Percentiles rank a stretch among this genome's conserved stretches.
phyloP scores from a whole-genome alignment of 257 asterid species.

The Cordia subcordata region DNA sequence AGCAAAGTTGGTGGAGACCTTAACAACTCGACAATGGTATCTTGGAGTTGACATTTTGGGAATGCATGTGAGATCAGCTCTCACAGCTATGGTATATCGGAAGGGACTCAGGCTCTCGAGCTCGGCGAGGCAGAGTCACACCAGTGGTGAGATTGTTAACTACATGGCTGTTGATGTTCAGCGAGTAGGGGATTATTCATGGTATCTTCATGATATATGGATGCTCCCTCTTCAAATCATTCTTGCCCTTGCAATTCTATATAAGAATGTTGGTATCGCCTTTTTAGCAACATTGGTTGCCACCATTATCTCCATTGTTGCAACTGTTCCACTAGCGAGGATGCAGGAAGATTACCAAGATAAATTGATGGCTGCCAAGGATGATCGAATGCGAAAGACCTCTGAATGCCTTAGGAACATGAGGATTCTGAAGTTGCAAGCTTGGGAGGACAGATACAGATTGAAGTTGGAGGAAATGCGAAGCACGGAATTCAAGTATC shows the following conservation, averaged over 20 bases:
- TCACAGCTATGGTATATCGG: slow-evolving; percentile 81
- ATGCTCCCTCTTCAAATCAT: slow-evolving; percentile 65
- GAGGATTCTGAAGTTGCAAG: slow-evolving; percentile 70
- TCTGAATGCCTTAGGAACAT: slow-evolving; percentile 67
- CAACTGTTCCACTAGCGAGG: slow-evolving; percentile 60
- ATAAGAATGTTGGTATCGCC: slow-evolving; percentile 70
- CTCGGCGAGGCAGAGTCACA: slow-evolving; percentile 56
- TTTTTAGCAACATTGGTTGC: slow-evolving; percentile 59
- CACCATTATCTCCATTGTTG: slow-evolving; percentile 56
- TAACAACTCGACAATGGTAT: slow-evolving; percentile 80
- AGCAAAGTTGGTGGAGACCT: slow-evolving; percentile 72
- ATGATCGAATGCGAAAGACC: slow-evolving; percentile 71
- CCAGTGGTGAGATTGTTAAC: slow-evolving; percentile 63
- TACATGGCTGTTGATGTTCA: slow-evolving; percentile 81
- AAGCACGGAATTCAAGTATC: slow-evolving; percentile 56
- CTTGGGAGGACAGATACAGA: slow-evolving; percentile 75
- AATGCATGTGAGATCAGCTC: slow-evolving; percentile 88
- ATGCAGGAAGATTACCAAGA: slow-evolving; percentile 63
- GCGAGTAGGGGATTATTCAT: slow-evolving; percentile 69
- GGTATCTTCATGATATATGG: slow-evolving; percentile 76
- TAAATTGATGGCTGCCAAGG: slow-evolving; percentile 68
- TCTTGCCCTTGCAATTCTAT: slow-evolving; percentile 64
- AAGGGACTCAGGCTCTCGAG: slow-evolving; percentile 68
- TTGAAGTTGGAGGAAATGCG: slow-evolving; percentile 65
- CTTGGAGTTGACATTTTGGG: slow-evolving; percentile 89